A percentile compares a stretch with the other conserved stretches of the same genome.
Conservation (phyloP, 2,329 filamentous ascomycete genomes). For the Diaporthe sp. region DNA sequence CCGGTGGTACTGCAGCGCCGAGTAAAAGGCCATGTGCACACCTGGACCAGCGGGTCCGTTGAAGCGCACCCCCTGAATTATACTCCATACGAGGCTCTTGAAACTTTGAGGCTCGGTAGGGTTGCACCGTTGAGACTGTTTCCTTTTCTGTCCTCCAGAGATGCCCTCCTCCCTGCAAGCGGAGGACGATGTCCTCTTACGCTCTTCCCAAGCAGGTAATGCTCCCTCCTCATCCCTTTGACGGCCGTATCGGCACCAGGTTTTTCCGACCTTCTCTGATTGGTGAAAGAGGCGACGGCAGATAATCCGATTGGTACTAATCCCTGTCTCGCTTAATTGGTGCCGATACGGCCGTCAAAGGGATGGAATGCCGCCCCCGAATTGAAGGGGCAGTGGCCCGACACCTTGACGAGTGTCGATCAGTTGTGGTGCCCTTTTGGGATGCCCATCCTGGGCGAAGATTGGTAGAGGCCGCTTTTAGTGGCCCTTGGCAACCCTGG, state of each 20-base stretch:
- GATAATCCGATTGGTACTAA: too few relatives aligned
- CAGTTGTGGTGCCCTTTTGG: slow-evolving; percentile 14
- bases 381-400: slow-evolving; percentile 26
- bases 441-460: slow-evolving; percentile 14
- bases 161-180: not conserved
- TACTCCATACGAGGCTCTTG: slow-evolving; percentile 19
- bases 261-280: too few relatives aligned
- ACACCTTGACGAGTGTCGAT: slow-evolving; percentile 35
- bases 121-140: slow-evolving; percentile 4
- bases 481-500: slow-evolving; percentile 14
- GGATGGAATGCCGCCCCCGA: slow-evolving; percentile 15
- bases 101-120: not conserved
- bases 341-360: too few relatives aligned
- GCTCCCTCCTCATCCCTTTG: not conserved
- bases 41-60: not conserved
- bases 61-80: slow-evolving; percentile 12
- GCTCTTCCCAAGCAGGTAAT: slow-evolving; percentile 15
- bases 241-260: too few relatives aligned
- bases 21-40: not conserved
- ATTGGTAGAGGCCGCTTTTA: slow-evolving; percentile 25
- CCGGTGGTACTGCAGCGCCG: slow-evolving; percentile 13
- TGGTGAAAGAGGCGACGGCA: too few relatives aligned
- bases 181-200: not conserved
- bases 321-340: too few relatives aligned
- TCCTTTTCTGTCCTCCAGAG: not conserved